These are phyloP conservation scores for Plectosphaerella plurivora DNA, from an alignment of 2,329 filamentous ascomycete species.

Conservation along the genomic window DNA sequence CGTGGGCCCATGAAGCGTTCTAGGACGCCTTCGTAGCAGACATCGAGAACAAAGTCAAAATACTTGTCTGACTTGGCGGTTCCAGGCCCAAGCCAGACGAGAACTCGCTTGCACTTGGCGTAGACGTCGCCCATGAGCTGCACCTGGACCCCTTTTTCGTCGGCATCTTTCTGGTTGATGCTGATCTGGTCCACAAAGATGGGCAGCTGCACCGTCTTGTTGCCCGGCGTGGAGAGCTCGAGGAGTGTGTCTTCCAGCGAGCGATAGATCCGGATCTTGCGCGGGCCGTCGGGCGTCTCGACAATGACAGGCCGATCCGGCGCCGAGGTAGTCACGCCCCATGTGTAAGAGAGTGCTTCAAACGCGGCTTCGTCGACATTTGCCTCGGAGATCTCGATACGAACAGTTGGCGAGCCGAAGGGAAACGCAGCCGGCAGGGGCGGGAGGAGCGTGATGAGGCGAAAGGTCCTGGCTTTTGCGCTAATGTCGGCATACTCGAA, in stretches of 20 bases:
- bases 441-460: neutral
- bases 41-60: neutral
- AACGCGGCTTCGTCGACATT: neutral
- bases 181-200: constrained; percentile 1
- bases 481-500: neutral
- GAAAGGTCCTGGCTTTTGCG: neutral
- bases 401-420: neutral
- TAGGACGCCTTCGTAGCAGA: neutral
- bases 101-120: neutral
- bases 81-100: neutral
- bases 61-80: neutral
- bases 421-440: neutral
- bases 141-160: constrained; percentile 3
- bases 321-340: neutral
- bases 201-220: neutral
- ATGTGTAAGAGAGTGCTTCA: neutral
- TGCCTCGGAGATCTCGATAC: neutral
- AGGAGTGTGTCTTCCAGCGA: constrained; percentile 23
- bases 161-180: constrained; percentile 6
- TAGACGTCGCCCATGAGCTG: constrained; percentile 5
- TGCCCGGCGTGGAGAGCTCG: constrained; percentile 6
- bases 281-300: constrained; percentile 8
- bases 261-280: constrained; percentile 16
- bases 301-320: constrained; percentile 14
- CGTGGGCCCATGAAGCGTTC: neutral